Percentiles rank a stretch among this genome's conserved stretches.
Conservation (phyloP, 495 filamentous ascomycete species). For the Collariella sp. region DNA sequence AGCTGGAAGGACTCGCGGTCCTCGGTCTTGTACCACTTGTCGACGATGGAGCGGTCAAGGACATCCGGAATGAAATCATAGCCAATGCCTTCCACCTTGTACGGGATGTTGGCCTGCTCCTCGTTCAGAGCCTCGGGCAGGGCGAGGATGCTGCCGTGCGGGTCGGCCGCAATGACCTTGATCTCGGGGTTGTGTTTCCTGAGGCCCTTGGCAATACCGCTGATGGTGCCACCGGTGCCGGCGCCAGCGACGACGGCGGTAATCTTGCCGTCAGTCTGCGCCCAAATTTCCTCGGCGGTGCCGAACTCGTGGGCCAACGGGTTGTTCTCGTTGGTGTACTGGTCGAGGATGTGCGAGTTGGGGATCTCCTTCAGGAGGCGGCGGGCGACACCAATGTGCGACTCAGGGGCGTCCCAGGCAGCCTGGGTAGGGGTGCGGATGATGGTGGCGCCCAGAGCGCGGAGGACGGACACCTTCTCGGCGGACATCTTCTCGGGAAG, state of each 20-base stretch:
- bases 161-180: constrained; percentile 86
- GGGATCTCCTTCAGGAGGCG: constrained; percentile 91
- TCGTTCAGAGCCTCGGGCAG: constrained; percentile 69
- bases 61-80: constrained; percentile 98
- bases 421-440: constrained; percentile 96
- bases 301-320: constrained; percentile 89
- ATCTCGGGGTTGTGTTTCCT: constrained; percentile 76
- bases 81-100: constrained; percentile 97
- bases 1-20: constrained; percentile 86
- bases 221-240: constrained; percentile 93
- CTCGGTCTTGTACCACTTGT: constrained; percentile 96
- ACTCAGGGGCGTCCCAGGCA: constrained; percentile 88
- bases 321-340: constrained; percentile 89
- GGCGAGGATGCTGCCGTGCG: constrained; percentile 80
- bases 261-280: constrained; percentile 76
- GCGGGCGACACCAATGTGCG: constrained; percentile 89
- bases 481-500: constrained; percentile 98
- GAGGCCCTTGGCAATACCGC: constrained; percentile 76
- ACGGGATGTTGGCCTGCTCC: constrained; percentile 67
- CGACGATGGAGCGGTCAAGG: constrained; percentile 69
- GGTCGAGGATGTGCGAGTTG: constrained; percentile 92
- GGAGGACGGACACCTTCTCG: constrained; percentile 91
- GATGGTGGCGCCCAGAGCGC: constrained; percentile 90
- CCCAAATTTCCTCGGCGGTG: constrained; percentile 95
- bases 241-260: constrained; percentile 85